Evolutionary conservation across 1,284 basidiomycete species (phyloP).

Genomic region (Cutaneotrichosporon sp.): DNA sequence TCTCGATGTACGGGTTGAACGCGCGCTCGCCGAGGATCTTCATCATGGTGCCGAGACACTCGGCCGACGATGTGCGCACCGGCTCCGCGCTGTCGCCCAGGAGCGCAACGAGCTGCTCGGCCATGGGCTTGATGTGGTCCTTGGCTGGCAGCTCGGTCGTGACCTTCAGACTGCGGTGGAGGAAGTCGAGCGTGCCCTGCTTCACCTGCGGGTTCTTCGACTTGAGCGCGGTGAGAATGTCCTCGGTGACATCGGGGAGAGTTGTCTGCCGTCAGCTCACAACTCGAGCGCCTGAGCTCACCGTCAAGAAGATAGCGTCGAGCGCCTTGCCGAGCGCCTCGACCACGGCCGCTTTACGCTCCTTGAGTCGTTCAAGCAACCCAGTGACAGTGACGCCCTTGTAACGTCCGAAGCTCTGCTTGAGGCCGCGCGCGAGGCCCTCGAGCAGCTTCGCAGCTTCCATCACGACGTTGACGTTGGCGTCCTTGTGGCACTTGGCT

Average conservation of each 20-base stretch:
- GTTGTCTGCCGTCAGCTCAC: conserved; percentile 62
- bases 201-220: conserved; percentile 98
- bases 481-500: conserved; percentile 79
- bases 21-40: conserved; percentile 96
- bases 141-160: conserved; percentile 66
- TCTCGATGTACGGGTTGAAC: conserved; percentile 83
- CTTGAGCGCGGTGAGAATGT: conserved; percentile 73
- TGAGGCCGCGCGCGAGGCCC: conserved; percentile 79
- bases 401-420: conserved; percentile 71
- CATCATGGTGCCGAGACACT: conserved; percentile 87
- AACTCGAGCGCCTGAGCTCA: conserved; percentile 54
- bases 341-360: conserved; percentile 85
- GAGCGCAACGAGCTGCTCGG: conserved; percentile 73
- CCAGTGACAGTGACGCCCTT: conserved; percentile 72
- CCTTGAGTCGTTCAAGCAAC: conserved; percentile 90
- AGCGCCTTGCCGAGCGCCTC: conserved; percentile 85
- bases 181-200: conserved; percentile 87
- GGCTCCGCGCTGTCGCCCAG: conserved; percentile 89
- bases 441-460: conserved; percentile 84
- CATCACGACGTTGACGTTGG: conserved; percentile 95
- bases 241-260: conserved; percentile 79
- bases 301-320: conserved; percentile 85
- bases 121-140: conserved; percentile 78
- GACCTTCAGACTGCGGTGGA: conserved; percentile 72
- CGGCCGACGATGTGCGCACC: conserved; percentile 85